Base-by-base conservation (phyloP, 1,139 yeast species). In the Yamadazyma kanchanaburiensis region DNA sequence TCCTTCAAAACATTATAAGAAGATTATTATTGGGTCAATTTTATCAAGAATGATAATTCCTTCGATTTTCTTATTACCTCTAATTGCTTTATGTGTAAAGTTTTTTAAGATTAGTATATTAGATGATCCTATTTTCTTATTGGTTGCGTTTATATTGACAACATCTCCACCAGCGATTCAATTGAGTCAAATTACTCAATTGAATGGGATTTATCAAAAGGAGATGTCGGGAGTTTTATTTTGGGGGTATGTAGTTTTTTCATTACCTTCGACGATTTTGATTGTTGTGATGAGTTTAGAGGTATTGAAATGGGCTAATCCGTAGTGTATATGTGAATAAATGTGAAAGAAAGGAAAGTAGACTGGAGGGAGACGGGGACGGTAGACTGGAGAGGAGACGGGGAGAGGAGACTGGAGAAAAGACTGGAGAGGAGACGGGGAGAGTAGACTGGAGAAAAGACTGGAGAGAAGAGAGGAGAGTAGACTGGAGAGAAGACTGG, bases 151-250 rank as follows among this genome's bases (percentile, higher is more conserved):
- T 46, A 65, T 84, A 14, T 68, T 84, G 28, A 82, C 91, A 5
- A 73, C 83, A 3, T 76, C 89, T 2, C 94, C 94, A 2, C 94
- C 94, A 1, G 94, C 94, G 5, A 83, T 84, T 46, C 94, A 84
- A 60, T 68, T 84, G 30, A 78, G 88, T 22, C 94, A 84, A 52
- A 84, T 84, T 43, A 81, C 88, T 42, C 94, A 83, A 52, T 62
- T 84, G 42, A 84, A 84, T 53, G 78, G 75, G 40, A 71, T 84
- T 20, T 84, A 78, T 52, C 91, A 85, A 49, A 70, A 73, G 48
- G 95, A 85, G 52, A 85, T 85, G 91, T 79, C 88, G 0, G 84
- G 88, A 3, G 89, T 84, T n/a, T 64, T 85, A 38, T 84, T 85
- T 48, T 84, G 94, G 85, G 94, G 94, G 5, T 84, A 84, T 45